These are phyloP conservation scores for Xerocomus nothofagi DNA, from an alignment of 1,284 basidiomycete species.

Conservation along the genomic window DNA sequence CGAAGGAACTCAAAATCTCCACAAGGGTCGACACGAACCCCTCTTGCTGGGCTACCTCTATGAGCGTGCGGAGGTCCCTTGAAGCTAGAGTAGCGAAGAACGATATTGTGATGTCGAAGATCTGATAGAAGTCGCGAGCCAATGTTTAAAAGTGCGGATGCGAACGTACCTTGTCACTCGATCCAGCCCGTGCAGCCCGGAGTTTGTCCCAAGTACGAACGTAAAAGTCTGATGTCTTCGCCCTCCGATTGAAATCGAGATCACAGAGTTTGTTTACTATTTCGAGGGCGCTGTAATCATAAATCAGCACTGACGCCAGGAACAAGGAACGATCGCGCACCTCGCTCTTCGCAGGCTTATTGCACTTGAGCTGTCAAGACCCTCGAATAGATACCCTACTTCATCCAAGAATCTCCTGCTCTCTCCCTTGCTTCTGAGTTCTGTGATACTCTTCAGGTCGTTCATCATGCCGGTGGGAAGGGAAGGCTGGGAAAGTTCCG, in stretches of 20 bases:
- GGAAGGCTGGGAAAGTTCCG: slow-evolving; percentile 25
- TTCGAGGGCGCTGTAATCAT: slow-evolving; percentile 59
- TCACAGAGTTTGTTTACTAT: slow-evolving; percentile 72
- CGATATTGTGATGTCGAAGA: slow-evolving; percentile 49
- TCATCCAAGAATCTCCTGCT: slow-evolving; percentile 75
- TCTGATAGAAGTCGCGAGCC: slow-evolving; percentile 3
- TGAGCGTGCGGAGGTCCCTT: slow-evolving; percentile 51
- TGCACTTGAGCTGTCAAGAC: slow-evolving; percentile 53
- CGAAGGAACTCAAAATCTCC: slow-evolving; percentile 39
- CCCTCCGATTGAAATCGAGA: slow-evolving; percentile 68
- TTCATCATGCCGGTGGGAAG: slow-evolving; percentile 62
- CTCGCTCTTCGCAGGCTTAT: slow-evolving; percentile 65
- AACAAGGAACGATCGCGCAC: slow-evolving; percentile 33
- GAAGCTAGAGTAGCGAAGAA: slow-evolving; percentile 61
- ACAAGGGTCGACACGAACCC: slow-evolving; percentile 47
- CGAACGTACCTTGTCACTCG: slow-evolving; percentile 53
- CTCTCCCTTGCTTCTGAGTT: slow-evolving; percentile 77
- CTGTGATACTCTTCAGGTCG: slow-evolving; percentile 76
- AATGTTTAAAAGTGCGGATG: neutral
- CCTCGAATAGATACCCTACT: slow-evolving; percentile 78
- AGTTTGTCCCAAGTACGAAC: slow-evolving; percentile 65
- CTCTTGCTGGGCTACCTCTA: slow-evolving; percentile 48
- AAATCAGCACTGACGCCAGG: slow-evolving; percentile 1
- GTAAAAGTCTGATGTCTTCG: slow-evolving; percentile 71
- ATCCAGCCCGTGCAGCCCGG: slow-evolving; percentile 54